Evolutionary conservation across 176 grass and related monocot genomes (phyloP), one percentile per base, ranked within the genome.

Genomic region (Lolium perenne): DNA sequence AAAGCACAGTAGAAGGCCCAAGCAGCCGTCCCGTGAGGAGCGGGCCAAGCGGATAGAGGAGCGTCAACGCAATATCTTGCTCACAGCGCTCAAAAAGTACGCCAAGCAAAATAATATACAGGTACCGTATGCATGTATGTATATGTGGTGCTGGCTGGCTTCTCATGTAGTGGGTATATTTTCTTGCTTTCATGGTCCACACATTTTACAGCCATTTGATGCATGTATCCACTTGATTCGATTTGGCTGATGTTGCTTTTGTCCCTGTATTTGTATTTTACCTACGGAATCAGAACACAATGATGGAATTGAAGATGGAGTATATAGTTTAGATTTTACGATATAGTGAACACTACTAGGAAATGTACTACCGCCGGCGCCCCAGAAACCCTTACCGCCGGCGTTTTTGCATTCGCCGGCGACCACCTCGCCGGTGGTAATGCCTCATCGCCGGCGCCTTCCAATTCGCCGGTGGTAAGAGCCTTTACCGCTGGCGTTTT

Each of bases 211-310:
- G 70, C 43, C 46, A 48, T 73, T 73, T 23, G 10, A 73, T 73
- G 70, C 70, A 73, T 73, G 43, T 73, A n/a, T 73, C 10, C 43
- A 73, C 70, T 23, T 73, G 70, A 73, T 48, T 1, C 11, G 12
- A 47, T 73, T 73, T n/a, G 22, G 41, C 70, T 23, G 43, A 73
- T 73, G 70, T 48, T 23, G 41, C 43, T 7, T 73, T 13, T 73
- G 21, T 23, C 43, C 70, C 2, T 23, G 47, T 20, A 13, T 48
- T 48, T 10, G 20, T 8, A 12, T 23, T 35, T 46, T 73, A 73
- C 70, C 70, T 73, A 73, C 1, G 20, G 11, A 73, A 48, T 73
- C 10, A 73, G 6, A 48, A 48, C 11, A 48, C 20, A 48, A 7
- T 2, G 32, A 69, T 40, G 40, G 38, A 40, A 69, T 7, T 1